Evolutionary conservation across 192 early-diverging fungal species (phyloP), one percentile per base, ranked within the genome.

Genomic region (Linnemannia schmuckeri): DNA sequence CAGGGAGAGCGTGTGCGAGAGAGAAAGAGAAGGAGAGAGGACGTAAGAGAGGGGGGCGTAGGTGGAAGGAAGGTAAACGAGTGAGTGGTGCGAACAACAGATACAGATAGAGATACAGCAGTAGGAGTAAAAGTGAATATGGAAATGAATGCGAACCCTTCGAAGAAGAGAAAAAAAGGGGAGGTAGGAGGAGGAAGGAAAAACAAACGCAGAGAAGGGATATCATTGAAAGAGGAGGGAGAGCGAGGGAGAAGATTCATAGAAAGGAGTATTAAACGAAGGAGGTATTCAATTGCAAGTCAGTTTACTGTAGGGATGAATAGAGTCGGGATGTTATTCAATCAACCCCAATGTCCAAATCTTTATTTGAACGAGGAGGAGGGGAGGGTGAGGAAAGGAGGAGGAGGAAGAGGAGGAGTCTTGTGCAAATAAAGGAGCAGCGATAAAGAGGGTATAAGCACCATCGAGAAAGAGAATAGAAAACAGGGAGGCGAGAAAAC

Each of bases 241-340:
- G 69, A 37, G 37, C 37, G 57, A 63, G 57, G 24, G 17, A 71
- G 18, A 33, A 71, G 70, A 42, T 38, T 71, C 70, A 71, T 42
- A 41, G 35, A 42, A 42, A 37, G 3, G 41, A 24, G 38, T 41
- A 35, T 38, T 22, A 35, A 70, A 40, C 17, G 69, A 37, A 37
- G 38, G 33, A 70, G 68, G 4, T 70, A 66, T 66, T 66, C 27
- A 66, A 66, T 66, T 66, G 61, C 61, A 66, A 33, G 61, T 17
- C 30, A 66, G 61, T 66, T 15, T 46, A 46, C 44, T 46, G 44
- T 46, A 66, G 9, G n/a, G 30, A 66, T 13, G 61, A 66, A 66
- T 33, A 33, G 27, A 66, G 30, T 66, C 30, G 61, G 61, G 30
- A 0, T 35, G 61, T 66, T 66, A 66, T 66, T 66, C 61, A 66